Conservation (phyloP, 140 eudicot genomes). For the Anethum foeniculum region DNA sequence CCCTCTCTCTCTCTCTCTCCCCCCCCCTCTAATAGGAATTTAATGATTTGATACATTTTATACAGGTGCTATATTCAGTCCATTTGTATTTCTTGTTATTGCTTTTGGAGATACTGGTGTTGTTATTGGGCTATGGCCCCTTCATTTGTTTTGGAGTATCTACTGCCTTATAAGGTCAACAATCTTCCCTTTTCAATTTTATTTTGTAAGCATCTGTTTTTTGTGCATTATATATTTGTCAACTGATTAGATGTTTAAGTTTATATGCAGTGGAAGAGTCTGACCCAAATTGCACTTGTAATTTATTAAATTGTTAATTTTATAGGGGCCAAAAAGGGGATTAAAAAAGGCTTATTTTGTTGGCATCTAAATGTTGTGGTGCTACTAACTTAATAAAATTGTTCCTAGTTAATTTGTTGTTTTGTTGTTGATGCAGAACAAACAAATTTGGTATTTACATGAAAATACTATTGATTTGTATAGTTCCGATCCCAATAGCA, state of each 20-base stretch:
- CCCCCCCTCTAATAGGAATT: no score
- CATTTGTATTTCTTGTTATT: constrained; percentile 16
- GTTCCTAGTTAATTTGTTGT: neutral
- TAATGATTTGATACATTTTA: neutral
- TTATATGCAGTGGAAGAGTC: neutral
- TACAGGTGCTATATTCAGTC: constrained; percentile 21
- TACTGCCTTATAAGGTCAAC: constrained; percentile 12
- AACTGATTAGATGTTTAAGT: neutral
- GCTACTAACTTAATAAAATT: neutral
- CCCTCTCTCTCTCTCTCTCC: no score
- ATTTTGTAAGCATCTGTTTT: neutral
- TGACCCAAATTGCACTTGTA: neutral
- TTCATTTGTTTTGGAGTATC: constrained; percentile 18
- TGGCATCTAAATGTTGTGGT: neutral
- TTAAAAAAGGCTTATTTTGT: neutral
- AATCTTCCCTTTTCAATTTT: neutral
- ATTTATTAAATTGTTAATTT: neutral
- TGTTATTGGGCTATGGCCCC: constrained; percentile 15
- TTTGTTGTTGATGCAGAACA: neutral
- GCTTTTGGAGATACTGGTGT: constrained; percentile 16
- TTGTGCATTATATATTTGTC: neutral
- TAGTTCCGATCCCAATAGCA: constrained; percentile 16
- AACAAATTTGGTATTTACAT: constrained; percentile 15
- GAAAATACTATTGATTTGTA: constrained; percentile 9
- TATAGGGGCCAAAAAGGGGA: no score